These are phyloP conservation scores for Coemansia sp. DNA, from an alignment of 192 early-diverging fungal genomes.

Conservation along the genomic window DNA sequence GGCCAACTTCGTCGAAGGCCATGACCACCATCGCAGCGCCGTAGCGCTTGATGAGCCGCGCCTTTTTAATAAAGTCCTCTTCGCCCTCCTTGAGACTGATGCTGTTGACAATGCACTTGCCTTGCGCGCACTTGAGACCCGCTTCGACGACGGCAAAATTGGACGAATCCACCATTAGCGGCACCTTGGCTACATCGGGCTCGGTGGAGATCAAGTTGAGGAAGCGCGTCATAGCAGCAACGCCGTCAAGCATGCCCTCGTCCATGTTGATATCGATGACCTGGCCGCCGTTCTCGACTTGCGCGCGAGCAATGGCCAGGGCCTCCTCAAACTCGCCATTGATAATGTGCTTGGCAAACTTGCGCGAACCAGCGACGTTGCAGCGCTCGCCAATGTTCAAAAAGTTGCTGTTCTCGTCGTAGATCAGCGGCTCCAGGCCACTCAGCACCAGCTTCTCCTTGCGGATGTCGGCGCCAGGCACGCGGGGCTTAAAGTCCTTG, in stretches of 20 bases:
- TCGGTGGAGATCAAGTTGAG: constrained; percentile 92
- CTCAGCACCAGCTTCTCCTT: constrained; percentile 75
- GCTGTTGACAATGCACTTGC: constrained; percentile 97
- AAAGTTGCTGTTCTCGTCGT: constrained; percentile 82
- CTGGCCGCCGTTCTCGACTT: constrained; percentile 95
- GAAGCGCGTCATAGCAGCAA: constrained; percentile 91
- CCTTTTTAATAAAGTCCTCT: constrained; percentile 88
- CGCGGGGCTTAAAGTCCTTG: constrained; percentile 74
- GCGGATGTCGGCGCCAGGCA: constrained; percentile 66
- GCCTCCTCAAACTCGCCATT: constrained; percentile 94
- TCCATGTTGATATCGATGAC: constrained; percentile 97
- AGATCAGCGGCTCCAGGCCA: constrained; percentile 81
- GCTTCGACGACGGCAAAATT: constrained; percentile 97
- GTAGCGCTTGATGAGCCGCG: constrained; percentile 80
- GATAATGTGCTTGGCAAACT: constrained; percentile 91
- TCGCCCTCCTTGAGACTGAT: constrained; percentile 96
- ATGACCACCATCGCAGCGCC: constrained; percentile 96
- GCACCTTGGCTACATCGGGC: constrained; percentile 84
- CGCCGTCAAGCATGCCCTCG: constrained; percentile 93
- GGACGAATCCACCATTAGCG: constrained; percentile 95
- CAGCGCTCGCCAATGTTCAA: constrained; percentile 96
- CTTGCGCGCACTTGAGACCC: constrained; percentile 92
- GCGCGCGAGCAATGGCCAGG: constrained; percentile 85
- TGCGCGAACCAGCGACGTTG: constrained; percentile 93
- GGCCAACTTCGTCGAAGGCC: constrained; percentile 96